Conservation (phyloP, 2,329 filamentous ascomycete species). For the Diplodia seriata region DNA sequence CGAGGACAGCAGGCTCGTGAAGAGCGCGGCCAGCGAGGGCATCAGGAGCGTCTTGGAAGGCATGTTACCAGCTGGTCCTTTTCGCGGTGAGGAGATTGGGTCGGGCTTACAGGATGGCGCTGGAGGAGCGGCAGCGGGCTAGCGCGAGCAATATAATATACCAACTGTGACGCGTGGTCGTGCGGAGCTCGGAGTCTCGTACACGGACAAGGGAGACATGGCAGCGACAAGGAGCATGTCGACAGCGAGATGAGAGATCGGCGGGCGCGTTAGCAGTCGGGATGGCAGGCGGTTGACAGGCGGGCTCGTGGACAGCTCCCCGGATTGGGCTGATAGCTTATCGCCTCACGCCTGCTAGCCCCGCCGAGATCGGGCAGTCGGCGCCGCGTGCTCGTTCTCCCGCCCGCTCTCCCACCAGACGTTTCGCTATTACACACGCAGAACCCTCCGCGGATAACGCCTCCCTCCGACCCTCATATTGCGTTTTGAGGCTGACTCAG, state of each 20-base stretch:
- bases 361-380: constrained; percentile 3
- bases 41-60: constrained; percentile 23
- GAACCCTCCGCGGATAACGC: not conserved
- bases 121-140: not conserved
- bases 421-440: constrained; percentile 7
- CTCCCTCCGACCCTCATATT: constrained; percentile 1
- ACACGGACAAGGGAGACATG: constrained; percentile 8
- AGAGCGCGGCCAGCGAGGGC: constrained; percentile 30
- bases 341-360: constrained; percentile 3
- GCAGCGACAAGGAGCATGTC: not conserved
- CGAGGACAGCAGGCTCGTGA: constrained; percentile 28
- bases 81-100: not conserved
- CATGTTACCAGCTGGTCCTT: constrained; percentile 14
- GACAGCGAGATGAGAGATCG: constrained; percentile 23
- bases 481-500: not conserved
- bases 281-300: not conserved
- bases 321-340: not conserved
- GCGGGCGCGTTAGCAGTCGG: not conserved
- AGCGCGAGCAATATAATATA: constrained; percentile 14
- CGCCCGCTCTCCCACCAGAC: not conserved
- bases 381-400: constrained; percentile 3
- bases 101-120: constrained; percentile 7
- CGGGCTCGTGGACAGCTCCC: constrained; percentile 11
- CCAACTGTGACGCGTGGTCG: constrained; percentile 10
- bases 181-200: constrained; percentile 2